phyloP scores from a whole-genome alignment of 2,329 filamentous ascomycete species.

The Fusarium keratoplasticum region DNA sequence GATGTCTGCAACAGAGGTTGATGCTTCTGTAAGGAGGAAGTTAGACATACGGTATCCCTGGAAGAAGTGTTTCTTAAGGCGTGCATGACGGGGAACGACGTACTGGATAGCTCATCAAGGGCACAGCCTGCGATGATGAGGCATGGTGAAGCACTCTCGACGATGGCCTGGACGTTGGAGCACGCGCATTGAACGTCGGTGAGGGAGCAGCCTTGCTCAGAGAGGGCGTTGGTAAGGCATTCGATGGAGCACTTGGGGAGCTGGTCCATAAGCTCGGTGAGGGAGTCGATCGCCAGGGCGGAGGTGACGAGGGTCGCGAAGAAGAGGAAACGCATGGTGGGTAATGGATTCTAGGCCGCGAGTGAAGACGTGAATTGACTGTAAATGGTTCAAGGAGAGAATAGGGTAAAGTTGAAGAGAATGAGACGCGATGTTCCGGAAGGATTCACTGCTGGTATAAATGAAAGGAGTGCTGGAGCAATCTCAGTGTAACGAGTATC shows the following conservation, averaged over 20 bases:
- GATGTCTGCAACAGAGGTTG: slow-evolving; percentile 3
- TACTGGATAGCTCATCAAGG: slow-evolving; percentile 52
- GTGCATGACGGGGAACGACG: slow-evolving; percentile 16
- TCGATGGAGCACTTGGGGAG: slow-evolving; percentile 54
- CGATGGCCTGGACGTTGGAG: slow-evolving; percentile 50
- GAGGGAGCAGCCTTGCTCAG: slow-evolving; percentile 48
- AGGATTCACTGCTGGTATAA: background rate
- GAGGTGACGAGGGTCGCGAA: slow-evolving; percentile 26
- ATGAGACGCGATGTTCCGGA: background rate
- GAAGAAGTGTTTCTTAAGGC: background rate
- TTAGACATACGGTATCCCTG: background rate
- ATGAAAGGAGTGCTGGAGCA: background rate
- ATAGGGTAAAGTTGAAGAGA: background rate
- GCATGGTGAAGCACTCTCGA: slow-evolving; percentile 50
- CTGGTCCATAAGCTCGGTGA: slow-evolving; percentile 27
- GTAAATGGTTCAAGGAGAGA: background rate
- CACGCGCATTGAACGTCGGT: slow-evolving; percentile 55
- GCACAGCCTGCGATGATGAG: slow-evolving; percentile 50
- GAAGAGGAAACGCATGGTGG: slow-evolving; percentile 9
- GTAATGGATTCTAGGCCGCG: background rate
- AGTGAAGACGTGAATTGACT: background rate
- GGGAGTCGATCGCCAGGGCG: slow-evolving; percentile 8
- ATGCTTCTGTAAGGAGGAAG: background rate
- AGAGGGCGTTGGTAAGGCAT: slow-evolving; percentile 51
- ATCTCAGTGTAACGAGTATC: background rate